Base-by-base conservation (phyloP, 306 rosid species). In the Gastrolobium villosum region DNA sequence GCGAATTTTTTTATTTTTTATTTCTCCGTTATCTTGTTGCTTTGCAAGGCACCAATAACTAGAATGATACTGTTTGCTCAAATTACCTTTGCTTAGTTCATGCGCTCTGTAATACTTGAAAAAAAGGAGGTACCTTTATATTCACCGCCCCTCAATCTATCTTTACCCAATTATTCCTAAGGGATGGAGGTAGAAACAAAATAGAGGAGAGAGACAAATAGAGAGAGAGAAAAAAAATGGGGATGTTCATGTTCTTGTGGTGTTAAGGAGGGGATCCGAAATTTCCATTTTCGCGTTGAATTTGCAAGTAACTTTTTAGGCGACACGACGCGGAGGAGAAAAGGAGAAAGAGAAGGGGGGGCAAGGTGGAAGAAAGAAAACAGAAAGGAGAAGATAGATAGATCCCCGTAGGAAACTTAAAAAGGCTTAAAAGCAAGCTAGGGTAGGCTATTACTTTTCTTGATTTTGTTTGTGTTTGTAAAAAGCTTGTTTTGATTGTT, bases 281-380 rank as follows among this genome's bases (percentile, higher is more conserved):
- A 64, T 86, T 60, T 85, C 87, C 84, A 88, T 89, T 89, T 89
- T 89, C 82, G 88, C 87, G 92, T 90, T 89, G 98, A 93, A 87
- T 90, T 86, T 64, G 55, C 80, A 4, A 50, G 5, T 31, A 31
- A 52, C 65, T 75, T 76, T 73, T 65, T 70, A 10, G 72, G 85
- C 45, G 82, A 76, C 82, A 69, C 77, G 34, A 15, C 0, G 41
- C 53, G 56, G 50, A 48, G 52, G 64, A n/a, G 76, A 72, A 79
- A 68, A 28, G 59, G 56, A 30, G 31, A 76, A 8, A 28, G 31
- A 75, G 67, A 15, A 13, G 1, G 43, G 10, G 4, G 20, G 41
- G 52, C 32, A 36, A 10, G 41, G 14, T 20, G 45, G 10, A 81
- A 31, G 10, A 1, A 2, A 40, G 5, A 7, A 57, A 10, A 10